phyloP scores from a whole-genome alignment of 345 rosid genomes.

The Gossypium ekmanianum region DNA sequence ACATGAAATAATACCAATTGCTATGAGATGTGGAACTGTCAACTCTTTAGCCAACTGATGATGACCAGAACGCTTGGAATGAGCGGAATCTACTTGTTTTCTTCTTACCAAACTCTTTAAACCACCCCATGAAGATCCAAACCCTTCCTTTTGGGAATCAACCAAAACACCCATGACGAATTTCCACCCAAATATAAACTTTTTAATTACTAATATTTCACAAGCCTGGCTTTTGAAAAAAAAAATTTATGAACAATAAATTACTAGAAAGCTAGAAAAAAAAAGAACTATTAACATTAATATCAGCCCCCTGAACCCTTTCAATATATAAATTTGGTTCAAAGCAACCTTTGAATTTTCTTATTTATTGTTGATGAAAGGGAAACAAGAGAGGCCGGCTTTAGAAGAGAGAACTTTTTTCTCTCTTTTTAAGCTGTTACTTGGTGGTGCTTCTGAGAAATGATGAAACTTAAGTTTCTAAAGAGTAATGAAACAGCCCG shows the following conservation, averaged over 20 bases:
- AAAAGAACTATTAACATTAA: not conserved
- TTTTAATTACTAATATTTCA: not conserved
- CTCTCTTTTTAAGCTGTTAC: not conserved
- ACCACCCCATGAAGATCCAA: constrained; percentile 45
- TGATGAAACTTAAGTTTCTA: no score
- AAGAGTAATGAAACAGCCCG: not conserved
- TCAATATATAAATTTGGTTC: not conserved
- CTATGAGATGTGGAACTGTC: constrained; percentile 67
- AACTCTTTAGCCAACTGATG: constrained; percentile 72
- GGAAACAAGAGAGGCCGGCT: not conserved
- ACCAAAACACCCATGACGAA: constrained; percentile 46
- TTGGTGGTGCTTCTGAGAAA: not conserved
- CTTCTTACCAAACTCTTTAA: constrained; percentile 59
- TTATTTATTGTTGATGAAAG: not conserved
- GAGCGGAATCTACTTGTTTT: constrained; percentile 76
- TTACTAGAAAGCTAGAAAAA: not conserved
- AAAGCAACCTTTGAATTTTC: not conserved
- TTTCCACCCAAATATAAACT: not conserved
- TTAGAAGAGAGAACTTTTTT: not conserved
- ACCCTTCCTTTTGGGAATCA: constrained; percentile 41
- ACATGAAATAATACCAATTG: constrained; percentile 48
- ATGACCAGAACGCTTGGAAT: constrained; percentile 25
- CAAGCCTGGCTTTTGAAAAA: not conserved
- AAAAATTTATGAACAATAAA: not conserved
- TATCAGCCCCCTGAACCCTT: constrained; percentile 5